These are phyloP conservation scores for Colletotrichum sp. DNA, from an alignment of 2,329 filamentous ascomycete species.

Conservation along the genomic window DNA sequence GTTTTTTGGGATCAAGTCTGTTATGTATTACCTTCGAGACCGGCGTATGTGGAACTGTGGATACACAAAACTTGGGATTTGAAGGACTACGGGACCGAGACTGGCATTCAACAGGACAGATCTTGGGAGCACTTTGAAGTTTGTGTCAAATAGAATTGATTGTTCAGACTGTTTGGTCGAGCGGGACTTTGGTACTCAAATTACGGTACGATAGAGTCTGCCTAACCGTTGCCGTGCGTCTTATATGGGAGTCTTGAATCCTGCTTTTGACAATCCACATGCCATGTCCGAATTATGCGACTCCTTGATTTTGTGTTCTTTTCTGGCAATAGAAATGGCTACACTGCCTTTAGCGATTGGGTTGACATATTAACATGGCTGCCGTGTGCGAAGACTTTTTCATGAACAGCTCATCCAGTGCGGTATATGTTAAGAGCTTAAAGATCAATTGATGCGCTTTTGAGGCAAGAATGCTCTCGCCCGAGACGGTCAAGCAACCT, in stretches of 20 bases:
- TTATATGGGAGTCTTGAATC: not conserved
- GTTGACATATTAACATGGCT: not conserved
- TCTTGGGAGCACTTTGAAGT: not conserved
- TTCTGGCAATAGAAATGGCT: not conserved
- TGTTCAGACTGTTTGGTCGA: not conserved
- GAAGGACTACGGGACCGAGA: not conserved
- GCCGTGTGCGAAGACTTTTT: not conserved
- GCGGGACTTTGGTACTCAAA: not conserved
- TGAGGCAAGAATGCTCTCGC: not conserved
- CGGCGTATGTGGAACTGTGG: not conserved
- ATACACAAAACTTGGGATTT: not conserved
- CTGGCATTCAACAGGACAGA: not conserved
- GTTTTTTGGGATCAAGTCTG: not conserved
- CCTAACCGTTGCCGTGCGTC: not conserved
- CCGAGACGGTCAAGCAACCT: not conserved
- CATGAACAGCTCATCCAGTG: not conserved
- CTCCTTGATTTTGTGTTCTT: not conserved
- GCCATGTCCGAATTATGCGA: not conserved
- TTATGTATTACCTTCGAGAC: not conserved
- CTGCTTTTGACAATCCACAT: not conserved
- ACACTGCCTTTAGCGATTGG: not conserved
- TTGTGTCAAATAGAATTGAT: not conserved
- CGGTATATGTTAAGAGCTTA: not conserved
- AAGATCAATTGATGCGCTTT: not conserved
- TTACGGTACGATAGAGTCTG: not conserved